Conservation (phyloP, 805 yeast genomes). For the Tanozyma kutaoensis region DNA sequence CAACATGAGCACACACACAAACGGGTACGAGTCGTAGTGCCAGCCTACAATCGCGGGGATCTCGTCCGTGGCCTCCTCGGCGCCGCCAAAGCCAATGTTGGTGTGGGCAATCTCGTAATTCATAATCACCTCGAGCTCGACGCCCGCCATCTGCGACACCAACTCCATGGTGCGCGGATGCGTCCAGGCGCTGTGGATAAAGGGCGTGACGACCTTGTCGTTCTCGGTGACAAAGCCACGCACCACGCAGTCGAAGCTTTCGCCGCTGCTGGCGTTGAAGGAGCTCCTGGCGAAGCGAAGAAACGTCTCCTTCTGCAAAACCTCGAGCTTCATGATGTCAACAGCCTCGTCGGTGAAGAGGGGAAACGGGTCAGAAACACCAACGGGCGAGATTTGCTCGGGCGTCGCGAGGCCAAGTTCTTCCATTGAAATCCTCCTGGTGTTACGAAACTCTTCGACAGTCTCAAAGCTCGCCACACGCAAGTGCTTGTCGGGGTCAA, state of each 20-base stretch:
- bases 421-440: slow-evolving; percentile 28
- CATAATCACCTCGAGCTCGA: slow-evolving; percentile 38
- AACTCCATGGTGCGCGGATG: slow-evolving; percentile 44
- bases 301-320: slow-evolving; percentile 33
- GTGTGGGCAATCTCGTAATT: slow-evolving; percentile 46
- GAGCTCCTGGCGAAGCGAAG: slow-evolving; percentile 29
- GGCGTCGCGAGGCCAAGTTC: slow-evolving; percentile 34
- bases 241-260: slow-evolving; percentile 25
- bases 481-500: slow-evolving; percentile 19
- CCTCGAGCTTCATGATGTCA: slow-evolving; percentile 43
- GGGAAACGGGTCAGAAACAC: slow-evolving; percentile 48
- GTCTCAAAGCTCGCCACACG: slow-evolving; percentile 15
- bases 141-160: slow-evolving; percentile 45
- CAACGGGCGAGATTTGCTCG: slow-evolving; percentile 39
- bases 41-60: slow-evolving; percentile 47
- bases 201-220: slow-evolving; percentile 26
- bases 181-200: slow-evolving; percentile 43
- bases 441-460: slow-evolving; percentile 21
- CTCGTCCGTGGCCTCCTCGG: too few species aligned
- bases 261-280: slow-evolving; percentile 31
- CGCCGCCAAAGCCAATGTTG: slow-evolving; percentile 21
- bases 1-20: slow-evolving; percentile 52
- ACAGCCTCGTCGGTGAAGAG: slow-evolving; percentile 49
- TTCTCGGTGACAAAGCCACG: slow-evolving; percentile 35
- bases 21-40: slow-evolving; percentile 54